phyloP scores from a whole-genome alignment of 805 yeast genomes.

The Barnettozyma sp. region DNA sequence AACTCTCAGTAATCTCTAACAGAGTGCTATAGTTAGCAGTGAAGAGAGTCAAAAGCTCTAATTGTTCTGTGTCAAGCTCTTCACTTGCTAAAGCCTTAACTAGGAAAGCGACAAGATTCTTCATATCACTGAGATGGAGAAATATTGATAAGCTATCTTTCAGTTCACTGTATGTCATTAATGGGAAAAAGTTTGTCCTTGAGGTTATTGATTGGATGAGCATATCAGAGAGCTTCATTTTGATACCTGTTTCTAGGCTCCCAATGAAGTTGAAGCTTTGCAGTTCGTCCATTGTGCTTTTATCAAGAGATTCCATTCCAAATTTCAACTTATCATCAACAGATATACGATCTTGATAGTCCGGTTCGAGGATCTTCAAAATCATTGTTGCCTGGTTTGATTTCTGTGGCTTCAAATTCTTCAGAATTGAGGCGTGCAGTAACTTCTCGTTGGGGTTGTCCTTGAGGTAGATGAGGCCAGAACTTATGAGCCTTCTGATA shows the following conservation, averaged over 20 bases:
- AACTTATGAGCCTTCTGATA: constrained; percentile 72
- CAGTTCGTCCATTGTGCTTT: constrained; percentile 22
- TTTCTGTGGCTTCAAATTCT: constrained; percentile 48
- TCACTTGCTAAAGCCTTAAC: constrained; percentile 16
- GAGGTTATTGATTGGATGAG: constrained; percentile 22
- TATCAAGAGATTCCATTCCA: constrained; percentile 30
- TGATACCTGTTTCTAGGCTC: constrained; percentile 23
- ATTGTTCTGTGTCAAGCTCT: constrained; percentile 16
- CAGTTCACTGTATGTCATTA: constrained; percentile 32
- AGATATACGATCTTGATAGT: constrained; percentile 3
- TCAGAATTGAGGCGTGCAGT: constrained; percentile 49
- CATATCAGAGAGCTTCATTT: constrained; percentile 29
- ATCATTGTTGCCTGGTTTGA: constrained; percentile 51
- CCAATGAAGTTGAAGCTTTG: constrained; percentile 20
- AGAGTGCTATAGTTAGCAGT: not conserved
- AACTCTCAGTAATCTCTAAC: constrained; percentile 1
- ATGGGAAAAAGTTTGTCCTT: constrained; percentile 29
- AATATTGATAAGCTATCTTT: constrained; percentile 15
- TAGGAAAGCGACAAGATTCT: constrained; percentile 19
- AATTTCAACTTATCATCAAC: constrained; percentile 20
- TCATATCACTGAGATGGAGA: constrained; percentile 20
- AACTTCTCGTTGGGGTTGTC: constrained; percentile 43
- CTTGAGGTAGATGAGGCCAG: constrained; percentile 68
- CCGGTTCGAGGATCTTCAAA: constrained; percentile 36
- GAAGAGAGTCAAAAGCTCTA: constrained; percentile 11